These are phyloP conservation scores for Prosopis cineraria DNA, from an alignment of 306 rosid species.

Conservation along the genomic window DNA sequence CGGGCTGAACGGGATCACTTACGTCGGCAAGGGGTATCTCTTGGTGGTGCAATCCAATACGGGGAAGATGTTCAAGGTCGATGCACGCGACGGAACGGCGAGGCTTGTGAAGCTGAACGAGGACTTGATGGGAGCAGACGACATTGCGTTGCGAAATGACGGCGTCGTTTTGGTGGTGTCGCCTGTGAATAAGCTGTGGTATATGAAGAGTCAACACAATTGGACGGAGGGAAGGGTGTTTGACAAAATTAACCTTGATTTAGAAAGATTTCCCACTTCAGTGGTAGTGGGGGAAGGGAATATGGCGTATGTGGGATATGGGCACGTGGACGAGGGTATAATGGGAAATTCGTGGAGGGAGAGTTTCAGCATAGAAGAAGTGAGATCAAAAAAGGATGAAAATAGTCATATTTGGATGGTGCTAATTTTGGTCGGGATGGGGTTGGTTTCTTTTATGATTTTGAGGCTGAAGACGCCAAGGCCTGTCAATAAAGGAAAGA, in stretches of 20 bases:
- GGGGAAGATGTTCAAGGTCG: slow-evolving; percentile 77
- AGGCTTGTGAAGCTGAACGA: slow-evolving; percentile 49
- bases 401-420: slow-evolving; percentile 72
- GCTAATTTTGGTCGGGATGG: slow-evolving; percentile 67
- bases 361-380: slow-evolving; percentile 60
- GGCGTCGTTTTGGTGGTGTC: slow-evolving; percentile 83
- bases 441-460: slow-evolving; percentile 51
- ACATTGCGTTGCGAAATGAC: slow-evolving; percentile 53
- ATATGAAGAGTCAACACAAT: slow-evolving; percentile 64
- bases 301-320: slow-evolving; percentile 62
- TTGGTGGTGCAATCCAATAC: slow-evolving; percentile 78
- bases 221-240: slow-evolving; percentile 62
- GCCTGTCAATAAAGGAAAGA: slow-evolving; percentile 54
- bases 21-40: slow-evolving; percentile 69
- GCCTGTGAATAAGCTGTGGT: slow-evolving; percentile 46
- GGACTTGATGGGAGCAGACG: slow-evolving; percentile 57
- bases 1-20: slow-evolving; percentile 75
- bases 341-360: slow-evolving; percentile 54
- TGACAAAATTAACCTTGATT: slow-evolving; percentile 64
- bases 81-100: slow-evolving; percentile 60
- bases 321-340: slow-evolving; percentile 52
- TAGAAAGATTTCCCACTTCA: slow-evolving; percentile 62
- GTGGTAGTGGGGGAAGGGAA: slow-evolving; percentile 50
- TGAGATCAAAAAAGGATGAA: slow-evolving; percentile 49
- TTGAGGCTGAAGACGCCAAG: slow-evolving; percentile 80